These are phyloP conservation scores for Gregarina niphandrodes DNA, from an alignment of 169 alveolate species.

Conservation along the genomic window DNA sequence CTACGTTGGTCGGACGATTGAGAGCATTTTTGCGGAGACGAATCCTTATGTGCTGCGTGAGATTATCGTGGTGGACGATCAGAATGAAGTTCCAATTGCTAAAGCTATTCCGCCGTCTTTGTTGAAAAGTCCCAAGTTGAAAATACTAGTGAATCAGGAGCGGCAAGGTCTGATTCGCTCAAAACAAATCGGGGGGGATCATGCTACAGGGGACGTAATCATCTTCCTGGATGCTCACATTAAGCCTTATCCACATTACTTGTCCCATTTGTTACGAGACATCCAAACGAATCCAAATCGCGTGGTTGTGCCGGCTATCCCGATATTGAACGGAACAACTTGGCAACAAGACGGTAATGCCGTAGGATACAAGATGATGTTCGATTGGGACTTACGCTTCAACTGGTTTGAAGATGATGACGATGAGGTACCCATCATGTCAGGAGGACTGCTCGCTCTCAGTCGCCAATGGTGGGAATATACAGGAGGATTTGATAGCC, in stretches of 20 bases:
- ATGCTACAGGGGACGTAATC: slow-evolving; percentile 16
- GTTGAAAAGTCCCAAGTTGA: background rate
- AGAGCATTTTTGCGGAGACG: slow-evolving; percentile 16
- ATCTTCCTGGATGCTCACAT: slow-evolving; percentile 39
- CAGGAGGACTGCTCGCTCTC: slow-evolving; percentile 32
- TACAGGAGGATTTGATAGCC: slow-evolving; percentile 30
- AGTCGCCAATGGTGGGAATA: slow-evolving; percentile 38
- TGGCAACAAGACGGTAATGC: slow-evolving; percentile 26
- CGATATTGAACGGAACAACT: slow-evolving; percentile 9
- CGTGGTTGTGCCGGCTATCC: slow-evolving; percentile 31
- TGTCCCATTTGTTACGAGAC: slow-evolving; percentile 20
- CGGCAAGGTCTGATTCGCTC: slow-evolving; percentile 30
- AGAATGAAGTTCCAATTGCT: background rate
- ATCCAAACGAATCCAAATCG: slow-evolving; percentile 27
- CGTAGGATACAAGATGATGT: slow-evolving; percentile 32
- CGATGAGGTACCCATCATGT: slow-evolving; percentile 24
- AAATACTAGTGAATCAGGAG: slow-evolving; percentile 5
- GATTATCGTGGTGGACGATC: slow-evolving; percentile 30
- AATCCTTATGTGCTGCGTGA: slow-evolving; percentile 17
- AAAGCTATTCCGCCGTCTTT: background rate
- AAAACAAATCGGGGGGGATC: slow-evolving; percentile 25
- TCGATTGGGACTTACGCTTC: slow-evolving; percentile 33
- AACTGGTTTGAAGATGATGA: slow-evolving; percentile 35
- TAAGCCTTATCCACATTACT: slow-evolving; percentile 21
- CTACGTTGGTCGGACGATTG: slow-evolving; percentile 17